Evolutionary conservation across 768 basidiomycete genomes (phyloP).

Genomic region (Russula virescens): DNA sequence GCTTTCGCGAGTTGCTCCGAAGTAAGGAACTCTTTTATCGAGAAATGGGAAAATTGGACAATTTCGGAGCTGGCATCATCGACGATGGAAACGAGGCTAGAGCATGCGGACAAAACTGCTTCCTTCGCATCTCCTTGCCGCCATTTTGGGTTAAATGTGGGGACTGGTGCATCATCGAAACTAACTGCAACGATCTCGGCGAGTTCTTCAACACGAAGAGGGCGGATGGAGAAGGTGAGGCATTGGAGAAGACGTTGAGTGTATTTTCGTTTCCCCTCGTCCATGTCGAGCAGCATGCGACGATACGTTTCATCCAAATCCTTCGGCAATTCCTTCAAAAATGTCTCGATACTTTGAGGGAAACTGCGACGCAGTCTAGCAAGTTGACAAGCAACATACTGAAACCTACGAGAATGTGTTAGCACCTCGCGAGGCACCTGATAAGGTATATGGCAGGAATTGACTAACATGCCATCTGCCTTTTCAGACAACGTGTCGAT

Average conservation of each 20-base stretch:
- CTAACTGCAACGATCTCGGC: constrained; percentile 1
- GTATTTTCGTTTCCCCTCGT: not conserved
- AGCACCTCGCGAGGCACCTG: not conserved
- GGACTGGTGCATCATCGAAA: not conserved
- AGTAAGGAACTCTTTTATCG: constrained; percentile 5
- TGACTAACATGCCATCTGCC: constrained; percentile 8
- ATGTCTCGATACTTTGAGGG: not conserved
- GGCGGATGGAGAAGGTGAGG: constrained; percentile 1
- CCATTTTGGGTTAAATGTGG: not conserved
- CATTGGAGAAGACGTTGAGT: constrained; percentile 1
- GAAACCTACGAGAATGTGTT: not conserved
- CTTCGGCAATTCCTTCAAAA: not conserved
- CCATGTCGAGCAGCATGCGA: not conserved
- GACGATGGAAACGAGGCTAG: constrained; percentile 1
- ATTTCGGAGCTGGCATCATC: not conserved
- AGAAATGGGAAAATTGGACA: constrained; percentile 10
- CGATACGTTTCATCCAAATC: constrained; percentile 3
- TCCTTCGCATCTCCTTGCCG: not conserved
- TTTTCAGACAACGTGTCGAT: not conserved
- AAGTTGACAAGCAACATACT: constrained; percentile 5
- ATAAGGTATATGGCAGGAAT: not conserved
- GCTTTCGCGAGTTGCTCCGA: not conserved
- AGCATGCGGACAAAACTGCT: constrained; percentile 6
- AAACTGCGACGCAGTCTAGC: not conserved
- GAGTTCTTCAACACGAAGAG: not conserved